Evolutionary conservation across 805 yeast species (phyloP), one percentile per base, ranked within the genome.

Genomic region (Lipomyces yamadae): DNA sequence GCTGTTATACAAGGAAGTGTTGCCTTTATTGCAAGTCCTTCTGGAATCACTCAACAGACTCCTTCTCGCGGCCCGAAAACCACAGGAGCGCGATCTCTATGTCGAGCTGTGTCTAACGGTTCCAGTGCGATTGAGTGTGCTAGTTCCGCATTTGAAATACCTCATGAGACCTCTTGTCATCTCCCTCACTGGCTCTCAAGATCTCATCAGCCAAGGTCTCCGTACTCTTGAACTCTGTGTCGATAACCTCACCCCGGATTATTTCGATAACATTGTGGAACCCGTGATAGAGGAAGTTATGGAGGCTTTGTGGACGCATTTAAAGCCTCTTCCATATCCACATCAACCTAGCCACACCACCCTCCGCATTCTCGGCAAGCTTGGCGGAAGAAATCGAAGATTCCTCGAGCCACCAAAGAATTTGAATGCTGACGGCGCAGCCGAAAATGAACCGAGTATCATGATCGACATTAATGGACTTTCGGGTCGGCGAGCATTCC

Each of bases 321-420:
- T 95, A 71, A 88, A 88, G 73, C 99, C 99, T 1, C 84, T 93
- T 45, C 98, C 99, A 0, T 92, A 92, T 76, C 91, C 90, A 72
- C 98, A 95, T 73, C 96, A 92, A 71, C 97, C 93, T 72, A 89
- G 97, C 18, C 99, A 95, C 76, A 92, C 97, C 0, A 93, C 98
- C 0, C 87, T 95, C 64, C 83, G 98, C 69, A 92, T 95, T 50
- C 80, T 95, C 61, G 99, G 99, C 60, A 95, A 96, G 76, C 81
- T 95, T 18, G 99, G 99, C 50, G 99, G 99, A 1, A 85, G 99
- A 75, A 95, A 95, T 74, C 87, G 97, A 72, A 87, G 89, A 61
- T 91, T 92, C 75, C 83, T 95, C 73, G 86, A 86, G 64, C 89
- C 96, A 1, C 92, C 93, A 52, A 80, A 84, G 55, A 88, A 90